Conservation (phyloP, 1,284 basidiomycete genomes). For the Austroboletus niveus region DNA sequence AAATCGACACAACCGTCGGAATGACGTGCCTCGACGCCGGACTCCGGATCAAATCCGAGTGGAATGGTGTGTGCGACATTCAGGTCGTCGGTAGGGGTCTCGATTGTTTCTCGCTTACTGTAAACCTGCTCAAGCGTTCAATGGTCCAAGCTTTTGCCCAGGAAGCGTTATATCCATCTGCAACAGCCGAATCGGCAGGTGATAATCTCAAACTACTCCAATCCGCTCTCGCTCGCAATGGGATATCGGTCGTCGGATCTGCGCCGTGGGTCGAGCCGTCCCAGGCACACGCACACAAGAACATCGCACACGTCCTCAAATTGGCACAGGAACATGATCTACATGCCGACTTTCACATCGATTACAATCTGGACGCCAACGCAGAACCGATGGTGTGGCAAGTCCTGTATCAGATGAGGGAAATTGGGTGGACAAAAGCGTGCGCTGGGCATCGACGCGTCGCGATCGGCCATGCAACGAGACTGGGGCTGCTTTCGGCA, state of each 20-base stretch:
- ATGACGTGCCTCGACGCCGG: conserved; percentile 51
- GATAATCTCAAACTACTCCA: conserved; percentile 45
- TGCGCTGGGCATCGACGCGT: conserved; percentile 34
- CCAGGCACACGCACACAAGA: conserved; percentile 44
- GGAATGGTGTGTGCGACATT: conserved; percentile 47
- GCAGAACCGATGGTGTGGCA: conserved; percentile 55
- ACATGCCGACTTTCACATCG: conserved; percentile 63
- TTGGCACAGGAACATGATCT: conserved; percentile 40
- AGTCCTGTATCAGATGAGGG: conserved; percentile 42
- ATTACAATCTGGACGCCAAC: conserved; percentile 56
- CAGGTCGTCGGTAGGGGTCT: conserved; percentile 51
- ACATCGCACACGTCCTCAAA: conserved; percentile 51
- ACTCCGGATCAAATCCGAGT: conserved; percentile 46
- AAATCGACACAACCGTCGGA: conserved; percentile 54
- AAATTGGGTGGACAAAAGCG: conserved; percentile 21
- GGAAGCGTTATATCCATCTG: conserved; percentile 49
- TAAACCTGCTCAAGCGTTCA: neutral
- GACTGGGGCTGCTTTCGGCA: conserved; percentile 49
- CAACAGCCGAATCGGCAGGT: conserved; percentile 36
- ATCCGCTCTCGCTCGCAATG: conserved; percentile 36
- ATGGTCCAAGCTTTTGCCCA: conserved; percentile 54
- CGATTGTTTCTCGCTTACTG: neutral
- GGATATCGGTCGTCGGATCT: conserved; percentile 54
- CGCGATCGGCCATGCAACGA: conserved; percentile 60
- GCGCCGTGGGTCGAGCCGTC: conserved; percentile 63